phyloP scores from a whole-genome alignment of 1,284 basidiomycete genomes.

The Trichosporon sp. region DNA sequence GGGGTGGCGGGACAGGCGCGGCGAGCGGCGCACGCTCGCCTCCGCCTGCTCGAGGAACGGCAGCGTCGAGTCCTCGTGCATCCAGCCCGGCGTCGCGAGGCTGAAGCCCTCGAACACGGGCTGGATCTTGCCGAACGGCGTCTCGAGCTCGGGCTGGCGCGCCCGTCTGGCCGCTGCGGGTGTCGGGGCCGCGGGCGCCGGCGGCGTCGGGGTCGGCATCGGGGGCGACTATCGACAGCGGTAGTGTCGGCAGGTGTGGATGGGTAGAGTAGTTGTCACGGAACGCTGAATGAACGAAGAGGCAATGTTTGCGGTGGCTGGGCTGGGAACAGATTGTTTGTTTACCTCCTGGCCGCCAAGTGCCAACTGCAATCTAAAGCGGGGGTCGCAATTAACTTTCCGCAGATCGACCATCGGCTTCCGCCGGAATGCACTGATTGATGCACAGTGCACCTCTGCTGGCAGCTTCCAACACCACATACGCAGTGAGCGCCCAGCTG shows the following conservation, averaged over 20 bases:
- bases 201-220: neutral
- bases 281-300: neutral
- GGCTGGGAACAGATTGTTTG: neutral
- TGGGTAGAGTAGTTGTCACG: neutral
- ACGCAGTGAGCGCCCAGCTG: neutral
- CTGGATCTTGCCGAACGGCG: conserved; percentile 15
- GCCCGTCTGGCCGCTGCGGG: neutral
- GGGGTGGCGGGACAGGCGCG: neutral
- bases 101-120: conserved; percentile 17
- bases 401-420: neutral
- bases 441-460: neutral
- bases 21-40: neutral
- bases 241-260: neutral
- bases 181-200: neutral
- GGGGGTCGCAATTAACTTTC: neutral
- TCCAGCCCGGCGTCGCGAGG: conserved; percentile 11
- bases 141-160: neutral
- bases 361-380: conserved; percentile 1
- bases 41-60: neutral
- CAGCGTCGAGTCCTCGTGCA: conserved; percentile 1
- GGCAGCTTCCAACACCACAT: neutral
- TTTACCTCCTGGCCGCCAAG: neutral
- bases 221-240: neutral
- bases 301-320: neutral
- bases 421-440: neutral